A percentile compares a stretch with the other conserved stretches of the same genome.
These are phyloP conservation scores for Colletotrichum australisinense DNA, from an alignment of 2,329 filamentous ascomycete genomes.

Conservation along the genomic window DNA sequence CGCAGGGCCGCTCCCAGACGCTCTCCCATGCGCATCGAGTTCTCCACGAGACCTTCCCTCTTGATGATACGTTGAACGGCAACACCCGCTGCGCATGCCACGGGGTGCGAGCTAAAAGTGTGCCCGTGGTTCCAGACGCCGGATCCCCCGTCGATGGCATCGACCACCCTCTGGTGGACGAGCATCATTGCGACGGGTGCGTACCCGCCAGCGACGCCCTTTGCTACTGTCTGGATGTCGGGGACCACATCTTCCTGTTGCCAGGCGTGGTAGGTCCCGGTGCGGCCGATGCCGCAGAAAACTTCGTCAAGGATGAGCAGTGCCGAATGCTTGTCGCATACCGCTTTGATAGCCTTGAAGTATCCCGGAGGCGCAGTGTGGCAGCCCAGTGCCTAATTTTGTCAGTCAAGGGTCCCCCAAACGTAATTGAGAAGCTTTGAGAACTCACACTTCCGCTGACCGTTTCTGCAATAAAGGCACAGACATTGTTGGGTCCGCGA, in stretches of 20 bases:
- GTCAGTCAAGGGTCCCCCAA: background rate
- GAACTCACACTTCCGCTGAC: conserved; percentile 39
- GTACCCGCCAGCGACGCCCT: conserved; percentile 68
- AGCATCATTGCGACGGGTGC: conserved; percentile 66
- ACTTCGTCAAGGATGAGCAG: conserved; percentile 69
- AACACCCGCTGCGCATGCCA: conserved; percentile 40
- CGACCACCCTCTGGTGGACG: conserved; percentile 59
- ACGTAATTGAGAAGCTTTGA: conserved; percentile 48
- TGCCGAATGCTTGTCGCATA: conserved; percentile 66
- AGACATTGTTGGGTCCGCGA: conserved; percentile 32
- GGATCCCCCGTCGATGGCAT: conserved; percentile 58
- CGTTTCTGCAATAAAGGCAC: conserved; percentile 52
- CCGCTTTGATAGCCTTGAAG: conserved; percentile 59
- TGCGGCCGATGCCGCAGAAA: conserved; percentile 76
- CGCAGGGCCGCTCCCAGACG: conserved; percentile 38
- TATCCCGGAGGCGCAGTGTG: conserved; percentile 63
- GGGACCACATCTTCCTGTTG: conserved; percentile 63
- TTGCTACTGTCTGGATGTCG: conserved; percentile 69
- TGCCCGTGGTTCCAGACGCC: conserved; percentile 43
- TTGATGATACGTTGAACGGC: conserved; percentile 47
- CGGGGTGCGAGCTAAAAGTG: conserved; percentile 40
- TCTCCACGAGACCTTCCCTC: conserved; percentile 50
- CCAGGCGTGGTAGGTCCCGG: conserved; percentile 71
- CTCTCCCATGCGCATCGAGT: conserved; percentile 52
- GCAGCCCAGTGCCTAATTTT: background rate